These are phyloP conservation scores for Xylariales sp. DNA, from an alignment of 2,329 filamentous ascomycete genomes.

Conservation along the genomic window DNA sequence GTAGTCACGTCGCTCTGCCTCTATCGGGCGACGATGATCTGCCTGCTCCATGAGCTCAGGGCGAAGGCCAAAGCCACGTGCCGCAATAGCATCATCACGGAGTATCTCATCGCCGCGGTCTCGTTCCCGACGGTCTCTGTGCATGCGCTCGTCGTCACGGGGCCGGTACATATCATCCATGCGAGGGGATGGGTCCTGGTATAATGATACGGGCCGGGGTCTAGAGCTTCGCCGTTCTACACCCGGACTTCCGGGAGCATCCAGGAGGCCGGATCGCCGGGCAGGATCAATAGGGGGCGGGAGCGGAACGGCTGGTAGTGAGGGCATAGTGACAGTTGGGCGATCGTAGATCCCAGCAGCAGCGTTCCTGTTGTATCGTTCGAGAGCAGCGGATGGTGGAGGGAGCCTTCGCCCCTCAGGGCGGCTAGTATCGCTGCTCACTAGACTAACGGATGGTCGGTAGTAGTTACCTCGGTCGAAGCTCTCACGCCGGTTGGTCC, in stretches of 20 bases:
- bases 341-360: conserved; percentile 40
- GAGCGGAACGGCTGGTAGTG: conserved; percentile 36
- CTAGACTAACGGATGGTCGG: conserved; percentile 47
- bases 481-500: conserved; percentile 46
- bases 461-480: conserved; percentile 47
- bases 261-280: conserved; percentile 28
- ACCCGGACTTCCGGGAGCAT: conserved; percentile 30
- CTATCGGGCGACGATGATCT: conserved; percentile 24
- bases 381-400: conserved; percentile 65
- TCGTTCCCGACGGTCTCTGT: conserved; percentile 32
- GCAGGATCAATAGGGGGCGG: conserved; percentile 28
- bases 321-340: conserved; percentile 40
- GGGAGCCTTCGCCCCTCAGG: conserved; percentile 52
- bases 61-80: conserved; percentile 50
- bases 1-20: conserved; percentile 26
- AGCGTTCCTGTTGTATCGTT: conserved; percentile 54
- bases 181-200: conserved; percentile 44
- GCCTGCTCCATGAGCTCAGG: conserved; percentile 32
- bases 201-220: conserved; percentile 46
- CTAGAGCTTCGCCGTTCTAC: conserved; percentile 26
- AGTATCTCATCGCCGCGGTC: conserved; percentile 39
- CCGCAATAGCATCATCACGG: conserved; percentile 40
- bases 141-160: conserved; percentile 42
- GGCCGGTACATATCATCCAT: conserved; percentile 45
- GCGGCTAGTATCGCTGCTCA: conserved; percentile 43